These are phyloP conservation scores for Rhizophagus sp. DNA, from an alignment of 192 early-diverging fungal species.

Conservation along the genomic window DNA sequence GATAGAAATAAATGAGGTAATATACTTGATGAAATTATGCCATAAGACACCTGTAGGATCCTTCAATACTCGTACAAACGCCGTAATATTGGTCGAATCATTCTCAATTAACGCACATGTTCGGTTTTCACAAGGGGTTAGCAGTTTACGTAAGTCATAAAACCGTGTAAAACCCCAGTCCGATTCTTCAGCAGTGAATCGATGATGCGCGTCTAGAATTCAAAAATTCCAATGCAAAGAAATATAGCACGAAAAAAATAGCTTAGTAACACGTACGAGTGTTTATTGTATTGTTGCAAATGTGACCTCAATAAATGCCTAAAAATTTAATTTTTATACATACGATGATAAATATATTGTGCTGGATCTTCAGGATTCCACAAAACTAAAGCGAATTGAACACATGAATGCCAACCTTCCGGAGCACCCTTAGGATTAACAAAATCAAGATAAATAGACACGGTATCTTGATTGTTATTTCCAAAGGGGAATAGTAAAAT, in stretches of 20 bases:
- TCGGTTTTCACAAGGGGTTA: constrained; percentile 37
- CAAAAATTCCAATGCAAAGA: constrained; percentile 3
- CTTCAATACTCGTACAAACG: constrained; percentile 75
- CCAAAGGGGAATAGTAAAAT: constrained; percentile 90
- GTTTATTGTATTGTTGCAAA: no score
- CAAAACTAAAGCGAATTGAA: constrained; percentile 77
- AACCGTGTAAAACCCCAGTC: constrained; percentile 98
- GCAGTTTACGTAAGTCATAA: constrained; percentile 54
- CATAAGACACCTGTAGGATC: constrained; percentile 92
- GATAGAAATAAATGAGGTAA: constrained; percentile 26
- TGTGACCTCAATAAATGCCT: no score
- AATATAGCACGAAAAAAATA: neutral
- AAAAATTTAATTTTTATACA: constrained; percentile 31
- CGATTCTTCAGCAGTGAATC: constrained; percentile 76
- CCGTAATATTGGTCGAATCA: constrained; percentile 65
- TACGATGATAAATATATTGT: constrained; percentile 51
- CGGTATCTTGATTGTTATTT: constrained; percentile 66
- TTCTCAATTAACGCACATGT: constrained; percentile 67
- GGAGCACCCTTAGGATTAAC: constrained; percentile 62
- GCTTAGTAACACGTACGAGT: neutral
- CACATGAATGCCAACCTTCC: constrained; percentile 80
- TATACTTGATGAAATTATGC: constrained; percentile 89
- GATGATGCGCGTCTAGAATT: constrained; percentile 67
- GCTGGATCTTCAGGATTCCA: constrained; percentile 72
- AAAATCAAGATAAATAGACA: constrained; percentile 90